Percentiles rank a stretch among this genome's conserved stretches.
Conservation (phyloP, 2,329 filamentous ascomycete species). For the Capronia coronata region DNA sequence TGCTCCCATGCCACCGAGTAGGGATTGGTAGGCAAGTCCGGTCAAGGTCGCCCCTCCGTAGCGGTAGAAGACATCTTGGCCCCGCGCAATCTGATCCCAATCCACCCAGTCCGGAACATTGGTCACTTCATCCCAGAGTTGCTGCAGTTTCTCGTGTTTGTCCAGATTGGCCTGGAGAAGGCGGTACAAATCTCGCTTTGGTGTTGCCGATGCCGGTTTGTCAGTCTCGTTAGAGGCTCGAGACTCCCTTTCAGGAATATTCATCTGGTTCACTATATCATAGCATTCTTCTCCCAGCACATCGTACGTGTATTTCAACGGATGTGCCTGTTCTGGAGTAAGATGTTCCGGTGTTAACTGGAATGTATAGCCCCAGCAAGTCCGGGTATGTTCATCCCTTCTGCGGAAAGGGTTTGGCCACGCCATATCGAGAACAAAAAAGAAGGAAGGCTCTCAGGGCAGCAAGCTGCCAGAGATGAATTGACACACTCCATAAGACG, state of each 20-base stretch:
- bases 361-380: conserved; percentile 60
- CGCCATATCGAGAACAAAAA: conserved; percentile 23
- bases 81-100: conserved; percentile 66
- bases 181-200: conserved; percentile 55
- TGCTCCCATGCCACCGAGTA: conserved; percentile 59
- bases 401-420: conserved; percentile 31
- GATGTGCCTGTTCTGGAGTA: conserved; percentile 52
- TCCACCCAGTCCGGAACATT: conserved; percentile 68
- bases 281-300: conserved; percentile 60
- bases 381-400: conserved; percentile 28
- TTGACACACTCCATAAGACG: neutral
- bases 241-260: conserved; percentile 36
- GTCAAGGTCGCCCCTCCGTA: conserved; percentile 64
- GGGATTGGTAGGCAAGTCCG: conserved; percentile 57
- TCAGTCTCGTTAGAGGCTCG: conserved; percentile 13
- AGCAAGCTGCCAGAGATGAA: neutral
- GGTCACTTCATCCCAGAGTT: conserved; percentile 62
- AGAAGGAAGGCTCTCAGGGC: neutral
- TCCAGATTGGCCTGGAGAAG: conserved; percentile 54
- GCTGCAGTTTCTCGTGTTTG: conserved; percentile 49
- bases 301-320: conserved; percentile 62
- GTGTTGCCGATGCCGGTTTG: conserved; percentile 22
- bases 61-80: conserved; percentile 70
- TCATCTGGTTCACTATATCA: conserved; percentile 56
- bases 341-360: conserved; percentile 62